A percentile compares a stretch with the other conserved stretches of the same genome.
Conservation (phyloP, 345 rosid species). For the Salix arbutifolia region DNA sequence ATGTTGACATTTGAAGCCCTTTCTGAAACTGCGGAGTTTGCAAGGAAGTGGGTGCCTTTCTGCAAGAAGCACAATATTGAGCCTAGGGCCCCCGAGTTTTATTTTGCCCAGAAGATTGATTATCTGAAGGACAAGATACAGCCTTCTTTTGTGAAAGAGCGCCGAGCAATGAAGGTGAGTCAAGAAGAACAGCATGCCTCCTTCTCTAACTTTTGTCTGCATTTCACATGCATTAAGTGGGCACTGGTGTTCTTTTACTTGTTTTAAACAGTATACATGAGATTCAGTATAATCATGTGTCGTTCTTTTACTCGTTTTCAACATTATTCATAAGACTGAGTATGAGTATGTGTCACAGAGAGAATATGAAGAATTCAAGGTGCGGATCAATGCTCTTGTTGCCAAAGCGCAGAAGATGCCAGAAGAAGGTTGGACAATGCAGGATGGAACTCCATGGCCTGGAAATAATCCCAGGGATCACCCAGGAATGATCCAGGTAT, state of each 20-base stretch:
- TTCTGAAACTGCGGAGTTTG: slow-evolving; percentile 98
- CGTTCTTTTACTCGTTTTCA: background rate
- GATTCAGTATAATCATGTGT: background rate
- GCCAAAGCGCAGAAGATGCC: slow-evolving; percentile 98
- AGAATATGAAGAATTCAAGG: slow-evolving; percentile 99
- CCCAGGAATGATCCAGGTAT: slow-evolving; percentile 98
- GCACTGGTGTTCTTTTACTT: background rate
- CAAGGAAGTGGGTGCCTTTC: slow-evolving; percentile 99
- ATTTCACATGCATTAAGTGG: background rate
- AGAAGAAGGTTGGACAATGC: slow-evolving; percentile 99
- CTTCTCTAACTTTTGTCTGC: background rate
- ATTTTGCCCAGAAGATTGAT: slow-evolving; percentile 97
- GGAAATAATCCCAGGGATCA: slow-evolving; percentile 99
- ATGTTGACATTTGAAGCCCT: slow-evolving; percentile 98
- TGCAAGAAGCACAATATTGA: slow-evolving; percentile 97
- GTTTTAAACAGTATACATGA: background rate
- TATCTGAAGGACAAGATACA: slow-evolving; percentile 96
- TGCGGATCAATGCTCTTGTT: slow-evolving; percentile 97
- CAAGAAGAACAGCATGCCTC: background rate
- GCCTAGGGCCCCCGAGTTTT: slow-evolving; percentile 98
- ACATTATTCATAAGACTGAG: background rate
- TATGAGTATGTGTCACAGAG: slow-evolving; percentile 44
- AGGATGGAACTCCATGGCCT: slow-evolving; percentile 99
- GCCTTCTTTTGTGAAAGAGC: slow-evolving; percentile 98
- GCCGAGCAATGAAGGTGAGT: slow-evolving; percentile 94